Conservation (phyloP, 176 grass and related monocot genomes). For the Canna indica region DNA sequence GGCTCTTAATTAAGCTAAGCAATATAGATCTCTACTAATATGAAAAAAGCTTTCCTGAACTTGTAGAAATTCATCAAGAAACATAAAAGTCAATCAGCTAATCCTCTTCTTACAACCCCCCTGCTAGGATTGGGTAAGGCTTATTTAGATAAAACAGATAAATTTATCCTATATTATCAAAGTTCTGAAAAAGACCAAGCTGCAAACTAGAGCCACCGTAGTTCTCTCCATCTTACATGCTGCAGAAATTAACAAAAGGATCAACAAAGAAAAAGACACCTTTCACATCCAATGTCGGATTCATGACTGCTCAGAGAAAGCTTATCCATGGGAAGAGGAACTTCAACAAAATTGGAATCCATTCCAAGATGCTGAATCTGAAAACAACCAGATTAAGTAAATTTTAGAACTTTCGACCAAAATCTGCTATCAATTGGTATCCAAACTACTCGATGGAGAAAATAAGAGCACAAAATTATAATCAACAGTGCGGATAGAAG, state of each 20-base stretch:
- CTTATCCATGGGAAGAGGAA: conserved; percentile 32
- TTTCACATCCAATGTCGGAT: background rate
- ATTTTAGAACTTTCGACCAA: background rate
- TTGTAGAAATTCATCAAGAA: too few species aligned
- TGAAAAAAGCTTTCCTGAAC: too few species aligned
- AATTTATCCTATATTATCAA: too few species aligned
- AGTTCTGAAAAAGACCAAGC: too few species aligned
- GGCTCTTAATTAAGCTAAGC: too few species aligned
- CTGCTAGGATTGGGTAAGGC: too few species aligned
- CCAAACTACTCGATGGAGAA: background rate
- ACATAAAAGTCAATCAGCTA: too few species aligned
- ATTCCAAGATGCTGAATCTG: background rate
- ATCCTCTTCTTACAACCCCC: too few species aligned
- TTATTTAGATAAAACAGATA: too few species aligned
- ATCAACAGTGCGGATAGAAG: too few species aligned
- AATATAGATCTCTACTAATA: too few species aligned
- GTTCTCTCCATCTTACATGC: background rate
- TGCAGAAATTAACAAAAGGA: background rate
- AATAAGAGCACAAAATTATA: too few species aligned
- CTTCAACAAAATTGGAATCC: conserved; percentile 10
- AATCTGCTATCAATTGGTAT: background rate
- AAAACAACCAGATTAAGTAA: background rate
- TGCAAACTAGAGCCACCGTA: background rate
- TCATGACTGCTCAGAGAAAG: conserved; percentile 13
- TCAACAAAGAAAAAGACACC: background rate